phyloP scores from a whole-genome alignment of 1,284 basidiomycete genomes.

The Ganoderma sinense region DNA sequence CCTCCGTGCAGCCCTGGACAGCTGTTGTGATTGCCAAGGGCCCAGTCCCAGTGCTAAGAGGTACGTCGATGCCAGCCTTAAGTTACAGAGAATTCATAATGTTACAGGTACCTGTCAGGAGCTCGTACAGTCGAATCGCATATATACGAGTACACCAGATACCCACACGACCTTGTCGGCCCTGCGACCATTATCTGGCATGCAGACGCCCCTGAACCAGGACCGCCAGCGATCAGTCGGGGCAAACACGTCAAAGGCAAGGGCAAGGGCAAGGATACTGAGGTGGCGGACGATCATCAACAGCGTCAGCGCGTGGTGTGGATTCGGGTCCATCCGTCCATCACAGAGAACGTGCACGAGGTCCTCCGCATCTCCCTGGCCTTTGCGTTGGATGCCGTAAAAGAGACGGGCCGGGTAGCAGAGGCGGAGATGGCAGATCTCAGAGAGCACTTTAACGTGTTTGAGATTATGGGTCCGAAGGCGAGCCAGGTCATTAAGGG shows the following conservation, averaged over 20 bases:
- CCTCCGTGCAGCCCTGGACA: constrained; percentile 60
- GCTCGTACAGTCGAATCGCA: constrained; percentile 65
- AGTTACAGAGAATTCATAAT: background rate
- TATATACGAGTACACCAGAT: constrained; percentile 68
- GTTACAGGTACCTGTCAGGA: constrained; percentile 62
- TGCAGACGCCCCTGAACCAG: constrained; percentile 34
- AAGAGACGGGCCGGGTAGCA: constrained; percentile 43
- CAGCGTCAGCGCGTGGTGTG: constrained; percentile 59
- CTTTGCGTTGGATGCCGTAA: constrained; percentile 51
- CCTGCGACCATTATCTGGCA: constrained; percentile 83
- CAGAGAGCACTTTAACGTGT: constrained; percentile 74
- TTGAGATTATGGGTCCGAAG: constrained; percentile 89
- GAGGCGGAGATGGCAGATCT: constrained; percentile 75
- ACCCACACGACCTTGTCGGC: constrained; percentile 76
- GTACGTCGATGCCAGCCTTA: constrained; percentile 42
- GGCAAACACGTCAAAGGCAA: constrained; percentile 31
- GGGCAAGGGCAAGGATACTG: constrained; percentile 23
- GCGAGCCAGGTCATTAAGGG: constrained; percentile 82
- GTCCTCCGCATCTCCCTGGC: constrained; percentile 62
- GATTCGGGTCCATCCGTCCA: constrained; percentile 82
- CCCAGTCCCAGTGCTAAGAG: constrained; percentile 62
- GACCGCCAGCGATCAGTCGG: constrained; percentile 19
- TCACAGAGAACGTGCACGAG: constrained; percentile 62
- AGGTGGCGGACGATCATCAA: constrained; percentile 24
- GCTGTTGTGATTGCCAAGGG: constrained; percentile 70